Conservation (phyloP, 2,329 filamentous ascomycete species). For the Magnaporthiopsis incrustans region DNA sequence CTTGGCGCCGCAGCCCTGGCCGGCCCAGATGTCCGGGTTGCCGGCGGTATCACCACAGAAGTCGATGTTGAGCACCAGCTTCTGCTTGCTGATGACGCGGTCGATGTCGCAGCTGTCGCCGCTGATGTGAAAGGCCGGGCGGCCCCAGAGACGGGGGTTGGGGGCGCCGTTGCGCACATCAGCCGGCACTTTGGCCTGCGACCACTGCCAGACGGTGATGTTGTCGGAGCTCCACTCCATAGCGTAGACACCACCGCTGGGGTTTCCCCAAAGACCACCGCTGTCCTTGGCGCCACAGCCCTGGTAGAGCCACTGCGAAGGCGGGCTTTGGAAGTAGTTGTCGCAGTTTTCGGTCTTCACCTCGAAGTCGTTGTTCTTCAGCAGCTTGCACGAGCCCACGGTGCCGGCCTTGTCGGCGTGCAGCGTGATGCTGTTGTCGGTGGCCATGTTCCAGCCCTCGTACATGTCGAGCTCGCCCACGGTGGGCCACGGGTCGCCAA, state of each 20-base stretch:
- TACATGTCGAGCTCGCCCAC: constrained; percentile 61
- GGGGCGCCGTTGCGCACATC: constrained; percentile 37
- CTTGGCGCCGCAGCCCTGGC: constrained; percentile 16
- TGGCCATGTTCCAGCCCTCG: constrained; percentile 53
- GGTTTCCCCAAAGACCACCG: constrained; percentile 28
- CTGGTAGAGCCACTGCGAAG: constrained; percentile 26
- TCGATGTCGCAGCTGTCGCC: constrained; percentile 53
- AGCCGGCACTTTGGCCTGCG: constrained; percentile 20
- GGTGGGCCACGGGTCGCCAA: constrained; percentile 47
- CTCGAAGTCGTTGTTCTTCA: constrained; percentile 19
- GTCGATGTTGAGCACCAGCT: constrained; percentile 65
- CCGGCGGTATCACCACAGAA: constrained; percentile 68
- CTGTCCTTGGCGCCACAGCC: constrained; percentile 33
- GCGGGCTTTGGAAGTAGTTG: constrained; percentile 30
- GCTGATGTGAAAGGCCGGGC: constrained; percentile 54
- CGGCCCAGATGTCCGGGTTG: constrained; percentile 18
- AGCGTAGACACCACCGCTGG: constrained; percentile 22
- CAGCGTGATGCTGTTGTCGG: constrained; percentile 48
- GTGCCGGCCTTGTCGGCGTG: constrained; percentile 35
- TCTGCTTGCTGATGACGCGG: constrained; percentile 54
- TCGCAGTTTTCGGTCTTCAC: constrained; percentile 31
- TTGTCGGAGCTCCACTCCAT: constrained; percentile 32
- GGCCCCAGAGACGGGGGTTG: constrained; percentile 56
- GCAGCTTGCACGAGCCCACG: constrained; percentile 28
- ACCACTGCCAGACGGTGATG: constrained; percentile 35